A percentile compares a stretch with the other conserved stretches of the same genome.
Evolutionary conservation across 305 asterid genomes (phyloP).

Genomic region (Fraxinus xanthoxyloides): DNA sequence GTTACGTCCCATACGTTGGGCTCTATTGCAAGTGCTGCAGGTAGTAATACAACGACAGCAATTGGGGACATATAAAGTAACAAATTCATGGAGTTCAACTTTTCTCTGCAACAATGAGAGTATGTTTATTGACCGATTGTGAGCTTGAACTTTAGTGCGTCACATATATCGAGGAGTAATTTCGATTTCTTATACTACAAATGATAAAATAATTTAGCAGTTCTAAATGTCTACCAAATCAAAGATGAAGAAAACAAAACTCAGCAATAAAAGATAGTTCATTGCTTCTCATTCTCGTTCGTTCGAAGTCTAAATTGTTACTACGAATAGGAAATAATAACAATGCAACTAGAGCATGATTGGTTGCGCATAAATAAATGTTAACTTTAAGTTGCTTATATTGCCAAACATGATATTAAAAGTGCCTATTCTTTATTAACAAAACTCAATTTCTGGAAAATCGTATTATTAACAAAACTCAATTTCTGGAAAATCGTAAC

Average conservation of each 20-base stretch:
- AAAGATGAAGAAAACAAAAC: neutral
- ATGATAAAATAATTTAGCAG: neutral
- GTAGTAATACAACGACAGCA: conserved; percentile 78
- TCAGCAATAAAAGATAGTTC: neutral
- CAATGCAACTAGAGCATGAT: neutral
- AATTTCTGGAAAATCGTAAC: neutral
- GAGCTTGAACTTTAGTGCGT: neutral
- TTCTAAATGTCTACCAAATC: neutral
- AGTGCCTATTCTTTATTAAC: neutral
- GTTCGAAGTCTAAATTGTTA: neutral
- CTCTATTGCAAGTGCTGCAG: conserved; percentile 75
- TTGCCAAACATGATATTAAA: neutral
- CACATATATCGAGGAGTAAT: neutral
- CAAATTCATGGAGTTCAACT: conserved; percentile 95
- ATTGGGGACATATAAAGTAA: conserved; percentile 96
- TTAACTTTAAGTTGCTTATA: neutral
- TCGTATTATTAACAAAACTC: neutral
- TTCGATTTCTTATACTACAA: neutral
- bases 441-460: neutral
- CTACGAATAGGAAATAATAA: neutral
- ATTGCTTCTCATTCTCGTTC: neutral
- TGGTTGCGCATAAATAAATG: neutral
- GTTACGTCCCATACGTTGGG: conserved; percentile 66
- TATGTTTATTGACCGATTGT: neutral
- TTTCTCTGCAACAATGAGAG: conserved; percentile 59